phyloP scores from a whole-genome alignment of 2,329 filamentous ascomycete species.

The Fusarium protoensiforme region DNA sequence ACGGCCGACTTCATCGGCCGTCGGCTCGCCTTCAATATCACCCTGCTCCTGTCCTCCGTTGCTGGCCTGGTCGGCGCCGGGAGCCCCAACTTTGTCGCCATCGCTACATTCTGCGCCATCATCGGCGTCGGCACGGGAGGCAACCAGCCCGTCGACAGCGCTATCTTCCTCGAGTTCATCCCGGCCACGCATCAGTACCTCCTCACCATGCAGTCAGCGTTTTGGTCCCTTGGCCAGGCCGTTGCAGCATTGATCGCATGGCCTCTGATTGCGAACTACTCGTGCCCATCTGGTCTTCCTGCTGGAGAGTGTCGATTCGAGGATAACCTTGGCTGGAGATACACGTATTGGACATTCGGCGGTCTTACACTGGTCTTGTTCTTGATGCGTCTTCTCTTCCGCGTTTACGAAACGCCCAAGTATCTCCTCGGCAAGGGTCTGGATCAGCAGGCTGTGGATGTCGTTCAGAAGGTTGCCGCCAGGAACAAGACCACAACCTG shows the following conservation, averaged over 20 bases:
- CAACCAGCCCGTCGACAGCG: slow-evolving; percentile 59
- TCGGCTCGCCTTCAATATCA: slow-evolving; percentile 57
- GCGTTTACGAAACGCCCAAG: slow-evolving; percentile 20
- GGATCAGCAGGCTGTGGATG: slow-evolving; percentile 16
- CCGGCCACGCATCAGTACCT: slow-evolving; percentile 57
- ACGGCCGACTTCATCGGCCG: slow-evolving; percentile 55
- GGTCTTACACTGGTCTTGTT: not conserved
- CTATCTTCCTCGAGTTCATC: slow-evolving; percentile 61
- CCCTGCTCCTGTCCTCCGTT: slow-evolving; percentile 57
- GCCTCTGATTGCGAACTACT: slow-evolving; percentile 51
- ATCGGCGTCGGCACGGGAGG: slow-evolving; percentile 55
- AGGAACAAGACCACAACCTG: slow-evolving; percentile 14
- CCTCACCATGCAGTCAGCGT: slow-evolving; percentile 52
- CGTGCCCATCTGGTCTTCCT: slow-evolving; percentile 40
- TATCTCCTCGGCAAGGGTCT: slow-evolving; percentile 22
- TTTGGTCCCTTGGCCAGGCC: slow-evolving; percentile 62
- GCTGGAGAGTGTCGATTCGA: slow-evolving; percentile 38
- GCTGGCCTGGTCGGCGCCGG: slow-evolving; percentile 69
- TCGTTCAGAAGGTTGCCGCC: slow-evolving; percentile 18
- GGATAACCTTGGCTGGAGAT: slow-evolving; percentile 59
- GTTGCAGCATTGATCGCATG: slow-evolving; percentile 48
- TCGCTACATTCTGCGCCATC: slow-evolving; percentile 65
- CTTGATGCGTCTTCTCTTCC: slow-evolving; percentile 10
- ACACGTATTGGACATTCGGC: slow-evolving; percentile 18
- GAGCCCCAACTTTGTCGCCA: slow-evolving; percentile 66